phyloP scores from a whole-genome alignment of 345 rosid species.

The Corymbia maculata region DNA sequence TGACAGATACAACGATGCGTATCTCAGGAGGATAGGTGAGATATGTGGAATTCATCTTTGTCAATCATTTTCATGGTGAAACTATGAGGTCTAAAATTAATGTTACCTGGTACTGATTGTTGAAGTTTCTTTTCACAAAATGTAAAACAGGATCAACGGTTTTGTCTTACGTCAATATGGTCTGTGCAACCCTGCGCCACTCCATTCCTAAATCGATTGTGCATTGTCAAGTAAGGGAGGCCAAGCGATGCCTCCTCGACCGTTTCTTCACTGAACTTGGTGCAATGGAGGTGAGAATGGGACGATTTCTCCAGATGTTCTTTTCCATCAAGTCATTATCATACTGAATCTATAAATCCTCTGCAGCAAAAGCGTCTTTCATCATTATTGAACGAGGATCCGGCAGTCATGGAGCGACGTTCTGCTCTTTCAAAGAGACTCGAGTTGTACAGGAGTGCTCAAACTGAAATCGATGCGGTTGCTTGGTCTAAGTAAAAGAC shows the following conservation, averaged over 20 bases:
- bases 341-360: background rate
- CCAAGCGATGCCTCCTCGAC: slow-evolving; percentile 86
- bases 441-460: slow-evolving; percentile 90
- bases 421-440: slow-evolving; percentile 74
- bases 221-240: slow-evolving; percentile 98
- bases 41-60: background rate
- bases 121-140: background rate
- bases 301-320: background rate
- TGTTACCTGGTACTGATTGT: background rate
- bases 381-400: slow-evolving; percentile 83
- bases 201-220: slow-evolving; percentile 94
- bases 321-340: background rate
- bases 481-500: slow-evolving; percentile 78
- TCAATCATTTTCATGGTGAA: background rate
- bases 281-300: slow-evolving; percentile 62
- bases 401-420: slow-evolving; percentile 95
- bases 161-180: slow-evolving; percentile 89
- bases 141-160: slow-evolving; percentile 69
- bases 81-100: background rate
- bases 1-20: slow-evolving; percentile 84
- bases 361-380: slow-evolving; percentile 81
- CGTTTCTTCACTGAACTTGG: slow-evolving; percentile 92
- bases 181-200: slow-evolving; percentile 75
- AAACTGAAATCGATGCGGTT: slow-evolving; percentile 78
- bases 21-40: slow-evolving; percentile 94